These are phyloP conservation scores for Stagonosporopsis vannaccii DNA, from an alignment of 2,329 filamentous ascomycete genomes.

Conservation along the genomic window DNA sequence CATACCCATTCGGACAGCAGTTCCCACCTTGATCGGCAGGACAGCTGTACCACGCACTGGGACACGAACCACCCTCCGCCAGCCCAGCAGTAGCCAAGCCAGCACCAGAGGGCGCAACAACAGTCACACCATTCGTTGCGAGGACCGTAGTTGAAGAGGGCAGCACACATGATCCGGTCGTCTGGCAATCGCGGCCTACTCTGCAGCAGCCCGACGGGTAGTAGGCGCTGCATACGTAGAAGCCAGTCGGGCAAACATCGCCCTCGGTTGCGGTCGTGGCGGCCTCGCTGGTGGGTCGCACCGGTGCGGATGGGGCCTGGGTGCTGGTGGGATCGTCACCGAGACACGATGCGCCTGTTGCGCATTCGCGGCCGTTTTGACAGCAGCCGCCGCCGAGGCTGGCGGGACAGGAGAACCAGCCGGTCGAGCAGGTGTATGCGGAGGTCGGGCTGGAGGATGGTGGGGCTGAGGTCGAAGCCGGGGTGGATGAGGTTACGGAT, in stretches of 20 bases:
- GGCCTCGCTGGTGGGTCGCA: slow-evolving; percentile 53
- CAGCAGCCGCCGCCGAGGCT: slow-evolving; percentile 60
- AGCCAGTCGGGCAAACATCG: slow-evolving; percentile 79
- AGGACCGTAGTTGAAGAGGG: slow-evolving; percentile 68
- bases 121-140: slow-evolving; percentile 68
- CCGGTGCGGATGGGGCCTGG: slow-evolving; percentile 49
- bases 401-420: slow-evolving; percentile 55
- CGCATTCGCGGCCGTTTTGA: slow-evolving; percentile 55
- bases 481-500: slow-evolving; percentile 16
- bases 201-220: slow-evolving; percentile 87
- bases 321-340: slow-evolving; percentile 42
- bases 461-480: slow-evolving; percentile 23
- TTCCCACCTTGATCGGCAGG: slow-evolving; percentile 72
- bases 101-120: slow-evolving; percentile 69
- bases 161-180: slow-evolving; percentile 74
- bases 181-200: slow-evolving; percentile 83
- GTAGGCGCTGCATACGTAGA: slow-evolving; percentile 86
- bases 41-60: slow-evolving; percentile 80
- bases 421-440: slow-evolving; percentile 54
- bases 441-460: slow-evolving; percentile 22
- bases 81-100: slow-evolving; percentile 46
- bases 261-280: slow-evolving; percentile 67
- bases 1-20: slow-evolving; percentile 75
- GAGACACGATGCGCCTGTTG: slow-evolving; percentile 49
- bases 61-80: slow-evolving; percentile 64